These are phyloP conservation scores for Sclerotinia sclerotiorum DNA, from an alignment of 2,329 filamentous ascomycete genomes.

Conservation along the genomic window DNA sequence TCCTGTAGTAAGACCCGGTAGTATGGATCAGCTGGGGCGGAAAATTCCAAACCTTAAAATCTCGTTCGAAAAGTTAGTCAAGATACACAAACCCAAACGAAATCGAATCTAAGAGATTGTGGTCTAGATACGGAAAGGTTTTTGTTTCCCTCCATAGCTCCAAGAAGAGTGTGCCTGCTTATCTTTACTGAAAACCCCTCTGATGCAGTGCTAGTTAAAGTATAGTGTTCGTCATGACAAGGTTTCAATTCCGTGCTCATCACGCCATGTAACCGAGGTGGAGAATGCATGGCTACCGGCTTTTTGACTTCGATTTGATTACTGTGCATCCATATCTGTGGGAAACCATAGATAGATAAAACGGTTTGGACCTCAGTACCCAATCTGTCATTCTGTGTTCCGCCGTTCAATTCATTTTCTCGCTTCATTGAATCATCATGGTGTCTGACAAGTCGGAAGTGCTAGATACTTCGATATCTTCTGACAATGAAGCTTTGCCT, in stretches of 20 bases:
- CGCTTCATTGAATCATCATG: conserved; percentile 1
- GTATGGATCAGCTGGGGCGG: neutral
- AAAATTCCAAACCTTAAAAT: neutral
- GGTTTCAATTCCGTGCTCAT: conserved; percentile 20
- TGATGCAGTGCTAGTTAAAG: neutral
- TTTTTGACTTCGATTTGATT: neutral
- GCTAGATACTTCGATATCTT: conserved; percentile 20
- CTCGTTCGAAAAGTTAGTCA: neutral
- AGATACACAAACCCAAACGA: neutral
- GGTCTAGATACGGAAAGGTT: neutral
- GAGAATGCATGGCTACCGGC: neutral
- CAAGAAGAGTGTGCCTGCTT: neutral
- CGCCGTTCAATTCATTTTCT: neutral
- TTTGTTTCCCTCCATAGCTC: neutral
- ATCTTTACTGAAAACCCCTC: neutral
- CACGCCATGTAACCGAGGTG: conserved; percentile 18
- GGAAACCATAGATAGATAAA: neutral
- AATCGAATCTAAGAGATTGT: too few species aligned
- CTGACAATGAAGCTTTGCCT: conserved; percentile 30
- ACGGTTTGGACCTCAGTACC: neutral
- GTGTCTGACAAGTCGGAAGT: conserved; percentile 22
- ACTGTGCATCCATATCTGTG: neutral
- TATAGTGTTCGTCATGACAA: conserved; percentile 19
- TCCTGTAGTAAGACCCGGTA: neutral
- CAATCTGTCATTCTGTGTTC: neutral